Evolutionary conservation across 202 grass and related monocot species (phyloP).

Genomic region (Zoysia matrella): DNA sequence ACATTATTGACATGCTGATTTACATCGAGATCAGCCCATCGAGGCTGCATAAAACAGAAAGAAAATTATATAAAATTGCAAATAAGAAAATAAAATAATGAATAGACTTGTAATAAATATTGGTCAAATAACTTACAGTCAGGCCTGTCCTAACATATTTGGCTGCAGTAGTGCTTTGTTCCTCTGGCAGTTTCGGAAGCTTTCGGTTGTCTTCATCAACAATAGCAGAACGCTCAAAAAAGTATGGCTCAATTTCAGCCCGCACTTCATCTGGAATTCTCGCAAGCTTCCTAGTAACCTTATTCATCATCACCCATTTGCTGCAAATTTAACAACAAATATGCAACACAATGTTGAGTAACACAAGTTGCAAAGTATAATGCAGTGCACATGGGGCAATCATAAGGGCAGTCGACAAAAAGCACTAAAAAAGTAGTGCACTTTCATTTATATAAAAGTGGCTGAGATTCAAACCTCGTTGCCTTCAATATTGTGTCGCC

Average conservation of each 20-base stretch:
- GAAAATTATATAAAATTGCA: slow-evolving; percentile 26
- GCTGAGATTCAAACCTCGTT: slow-evolving; percentile 63
- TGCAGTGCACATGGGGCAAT: neutral
- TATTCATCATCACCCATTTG: slow-evolving; percentile 79
- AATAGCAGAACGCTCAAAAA: slow-evolving; percentile 67
- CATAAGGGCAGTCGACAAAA: neutral
- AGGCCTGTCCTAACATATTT: slow-evolving; percentile 84
- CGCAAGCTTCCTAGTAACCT: slow-evolving; percentile 36
- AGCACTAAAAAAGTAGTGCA: neutral
- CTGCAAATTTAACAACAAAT: slow-evolving; percentile 40
- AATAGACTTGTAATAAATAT: slow-evolving; percentile 33
- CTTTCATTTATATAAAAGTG: slow-evolving; percentile 12
- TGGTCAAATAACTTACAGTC: slow-evolving; percentile 64
- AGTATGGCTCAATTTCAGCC: slow-evolving; percentile 83
- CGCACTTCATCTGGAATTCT: slow-evolving; percentile 96
- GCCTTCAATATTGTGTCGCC: slow-evolving; percentile 83
- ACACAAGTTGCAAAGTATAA: neutral
- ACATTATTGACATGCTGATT: slow-evolving; percentile 49
- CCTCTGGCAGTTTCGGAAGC: slow-evolving; percentile 68
- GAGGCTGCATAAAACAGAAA: slow-evolving; percentile 69
- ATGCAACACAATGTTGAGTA: neutral
- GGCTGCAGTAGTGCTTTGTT: slow-evolving; percentile 44
- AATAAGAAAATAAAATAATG: neutral
- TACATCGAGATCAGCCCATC: slow-evolving; percentile 89
- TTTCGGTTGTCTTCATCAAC: slow-evolving; percentile 79